Evolutionary conservation across 805 yeast genomes (phyloP).

Genomic region (Starmerella bacillaris): DNA sequence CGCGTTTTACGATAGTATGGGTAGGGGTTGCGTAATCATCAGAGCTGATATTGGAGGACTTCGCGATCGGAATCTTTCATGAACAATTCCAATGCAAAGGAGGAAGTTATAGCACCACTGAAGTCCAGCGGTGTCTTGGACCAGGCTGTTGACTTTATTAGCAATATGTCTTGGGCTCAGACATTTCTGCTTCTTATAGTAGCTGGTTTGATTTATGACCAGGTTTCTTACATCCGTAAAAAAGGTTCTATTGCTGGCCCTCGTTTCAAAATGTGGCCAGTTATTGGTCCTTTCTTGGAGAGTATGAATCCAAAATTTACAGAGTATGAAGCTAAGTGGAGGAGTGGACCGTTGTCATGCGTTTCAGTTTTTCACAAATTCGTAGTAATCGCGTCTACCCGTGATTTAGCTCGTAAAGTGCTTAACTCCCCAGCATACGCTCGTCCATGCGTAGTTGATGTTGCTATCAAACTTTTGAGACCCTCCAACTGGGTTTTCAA

Average conservation of each 20-base stretch:
- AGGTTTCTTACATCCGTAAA: constrained; percentile 51
- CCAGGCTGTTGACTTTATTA: not conserved
- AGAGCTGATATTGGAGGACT: too few relatives aligned
- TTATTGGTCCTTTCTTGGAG: constrained; percentile 91
- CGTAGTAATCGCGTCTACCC: constrained; percentile 78
- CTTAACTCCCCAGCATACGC: constrained; percentile 72
- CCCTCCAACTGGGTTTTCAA: constrained; percentile 96
- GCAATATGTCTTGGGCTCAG: constrained; percentile 9
- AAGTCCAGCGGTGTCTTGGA: not conserved
- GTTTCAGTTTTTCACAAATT: constrained; percentile 96
- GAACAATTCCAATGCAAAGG: not conserved
- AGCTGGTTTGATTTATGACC: constrained; percentile 21
- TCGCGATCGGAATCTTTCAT: too few relatives aligned
- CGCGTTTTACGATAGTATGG: too few relatives aligned
- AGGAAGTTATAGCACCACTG: not conserved
- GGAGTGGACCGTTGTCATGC: constrained; percentile 82
- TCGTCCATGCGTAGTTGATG: constrained; percentile 96
- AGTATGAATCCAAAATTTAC: constrained; percentile 89
- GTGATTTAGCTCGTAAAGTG: constrained; percentile 77
- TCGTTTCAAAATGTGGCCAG: constrained; percentile 69
- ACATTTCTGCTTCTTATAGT: constrained; percentile 12
- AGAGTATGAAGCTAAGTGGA: constrained; percentile 85
- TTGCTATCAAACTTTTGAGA: constrained; percentile 79
- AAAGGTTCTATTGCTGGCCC: constrained; percentile 93
- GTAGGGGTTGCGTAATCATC: too few relatives aligned